Base-by-base conservation (phyloP, 331 rosid species). In the Rosa hybrid region DNA sequence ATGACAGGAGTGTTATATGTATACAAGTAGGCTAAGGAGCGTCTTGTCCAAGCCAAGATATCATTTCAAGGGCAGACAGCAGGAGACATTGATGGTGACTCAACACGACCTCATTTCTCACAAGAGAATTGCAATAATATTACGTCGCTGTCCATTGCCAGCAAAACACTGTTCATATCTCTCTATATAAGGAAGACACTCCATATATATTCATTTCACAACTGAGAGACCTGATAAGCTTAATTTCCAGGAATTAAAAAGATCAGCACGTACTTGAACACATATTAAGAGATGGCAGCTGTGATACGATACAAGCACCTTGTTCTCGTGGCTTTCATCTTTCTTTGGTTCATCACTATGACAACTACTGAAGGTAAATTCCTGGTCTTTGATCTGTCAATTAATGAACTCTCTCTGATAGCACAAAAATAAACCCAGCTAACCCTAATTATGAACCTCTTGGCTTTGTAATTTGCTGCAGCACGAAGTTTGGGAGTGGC, bases 41-140 rank as follows among this genome's bases (percentile, higher is more conserved):
- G 71, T 30, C 42, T 78, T 81, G 69, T 80, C 76, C 6, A 81
- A 80, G 71, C 75, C 7, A 80, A 80, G 81, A 86, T 53, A 54
- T 89, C 88, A 34, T 71, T 86, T 83, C 86, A 84, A 79, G 48
- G 60, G 81, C 76, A 86, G 92, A 89, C 91, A 85, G 30, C 46
- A 82, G 78, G 41, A 86, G 87, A 90, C 95, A 92, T 11, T 76
- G 97, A 91, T 86, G 87, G 78, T 75, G 89, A 90, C 87, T 77
- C 78, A 77, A 71, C 68, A 82, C 79, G 86, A 86, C 89, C 83
- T 80, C 72, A 70, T 71, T 51, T 78, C 79, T 84, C 75, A 57
- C 79, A 38, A 75, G 80, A 81, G 76, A 74, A 82, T 73, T 81
- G 70, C 84, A 71, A 79, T 38, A 62, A 49, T 4, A 30, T 65